phyloP scores from a whole-genome alignment of 257 asterid species.

The Rauvolfia tetraphylla region DNA sequence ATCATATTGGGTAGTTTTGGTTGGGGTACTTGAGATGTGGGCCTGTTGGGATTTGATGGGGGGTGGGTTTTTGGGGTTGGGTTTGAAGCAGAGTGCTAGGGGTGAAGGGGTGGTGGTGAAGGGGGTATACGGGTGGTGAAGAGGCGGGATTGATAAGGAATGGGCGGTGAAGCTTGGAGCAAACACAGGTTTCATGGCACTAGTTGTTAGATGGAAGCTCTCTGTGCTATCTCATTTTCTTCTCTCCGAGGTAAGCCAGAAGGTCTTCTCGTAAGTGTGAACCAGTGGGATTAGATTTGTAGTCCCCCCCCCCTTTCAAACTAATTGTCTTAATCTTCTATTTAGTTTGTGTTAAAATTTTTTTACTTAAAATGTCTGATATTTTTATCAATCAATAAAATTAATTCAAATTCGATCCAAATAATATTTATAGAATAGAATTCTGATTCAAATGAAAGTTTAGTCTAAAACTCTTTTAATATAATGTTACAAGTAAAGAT shows the following conservation, averaged over 20 bases:
- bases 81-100: slow-evolving; percentile 13
- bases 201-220: neutral
- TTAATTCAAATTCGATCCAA: too few relatives aligned
- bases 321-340: too few relatives aligned
- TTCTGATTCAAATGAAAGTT: too few relatives aligned
- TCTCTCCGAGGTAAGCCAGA: neutral
- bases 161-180: slow-evolving; percentile 27
- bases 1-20: slow-evolving; percentile 7
- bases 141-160: neutral
- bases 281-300: too few relatives aligned
- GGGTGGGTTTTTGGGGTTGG: slow-evolving; percentile 14
- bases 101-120: slow-evolving; percentile 10
- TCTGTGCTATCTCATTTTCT: neutral
- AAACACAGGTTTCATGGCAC: slow-evolving; percentile 21
- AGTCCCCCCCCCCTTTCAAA: too few relatives aligned
- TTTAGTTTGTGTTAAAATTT: too few relatives aligned
- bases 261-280: neutral
- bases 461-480: too few relatives aligned
- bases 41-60: slow-evolving; percentile 23
- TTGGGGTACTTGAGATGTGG: slow-evolving; percentile 27
- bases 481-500: too few relatives aligned
- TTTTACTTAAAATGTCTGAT: too few relatives aligned
- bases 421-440: too few relatives aligned
- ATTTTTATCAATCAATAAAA: too few relatives aligned
- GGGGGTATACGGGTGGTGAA: slow-evolving; percentile 15